phyloP scores from a whole-genome alignment of 2,329 filamentous ascomycete genomes.

The Incumbomyces delicatus region DNA sequence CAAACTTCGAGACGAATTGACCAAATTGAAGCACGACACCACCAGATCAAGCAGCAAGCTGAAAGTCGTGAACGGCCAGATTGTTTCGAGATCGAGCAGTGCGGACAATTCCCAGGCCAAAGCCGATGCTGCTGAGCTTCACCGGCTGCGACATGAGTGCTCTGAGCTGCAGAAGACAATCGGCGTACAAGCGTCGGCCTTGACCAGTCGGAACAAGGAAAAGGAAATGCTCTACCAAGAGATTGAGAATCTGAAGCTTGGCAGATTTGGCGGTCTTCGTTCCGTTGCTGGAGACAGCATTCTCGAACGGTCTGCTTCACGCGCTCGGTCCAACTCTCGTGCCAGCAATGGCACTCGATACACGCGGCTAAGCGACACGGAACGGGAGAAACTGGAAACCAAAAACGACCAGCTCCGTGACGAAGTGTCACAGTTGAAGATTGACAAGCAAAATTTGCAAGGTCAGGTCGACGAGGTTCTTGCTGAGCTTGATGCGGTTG shows the following conservation, averaged over 20 bases:
- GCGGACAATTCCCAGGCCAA: slow-evolving; percentile 43
- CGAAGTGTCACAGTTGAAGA: slow-evolving; percentile 71
- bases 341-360: slow-evolving; percentile 58
- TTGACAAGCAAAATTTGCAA: slow-evolving; percentile 83
- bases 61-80: slow-evolving; percentile 25
- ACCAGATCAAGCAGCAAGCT: slow-evolving; percentile 23
- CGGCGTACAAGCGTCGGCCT: slow-evolving; percentile 91
- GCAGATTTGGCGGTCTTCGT: slow-evolving; percentile 56
- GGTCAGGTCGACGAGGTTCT: slow-evolving; percentile 70
- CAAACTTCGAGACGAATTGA: slow-evolving; percentile 72
- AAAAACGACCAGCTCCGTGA: slow-evolving; percentile 77
- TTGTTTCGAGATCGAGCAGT: slow-evolving; percentile 31
- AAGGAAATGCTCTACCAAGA: slow-evolving; percentile 93
- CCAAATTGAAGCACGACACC: slow-evolving; percentile 49
- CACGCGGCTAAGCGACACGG: slow-evolving; percentile 60
- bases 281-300: slow-evolving; percentile 73
- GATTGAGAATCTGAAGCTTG: slow-evolving; percentile 91
- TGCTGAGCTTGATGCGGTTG: slow-evolving; percentile 66
- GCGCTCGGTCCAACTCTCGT: slow-evolving; percentile 67
- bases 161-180: slow-evolving; percentile 85
- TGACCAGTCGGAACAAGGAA: slow-evolving; percentile 89
- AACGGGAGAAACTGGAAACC: slow-evolving; percentile 77
- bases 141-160: slow-evolving; percentile 82
- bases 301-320: slow-evolving; percentile 85
- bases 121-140: slow-evolving; percentile 59